phyloP scores from a whole-genome alignment of 768 basidiomycete genomes.

The Xerocomellus amylosporus region DNA sequence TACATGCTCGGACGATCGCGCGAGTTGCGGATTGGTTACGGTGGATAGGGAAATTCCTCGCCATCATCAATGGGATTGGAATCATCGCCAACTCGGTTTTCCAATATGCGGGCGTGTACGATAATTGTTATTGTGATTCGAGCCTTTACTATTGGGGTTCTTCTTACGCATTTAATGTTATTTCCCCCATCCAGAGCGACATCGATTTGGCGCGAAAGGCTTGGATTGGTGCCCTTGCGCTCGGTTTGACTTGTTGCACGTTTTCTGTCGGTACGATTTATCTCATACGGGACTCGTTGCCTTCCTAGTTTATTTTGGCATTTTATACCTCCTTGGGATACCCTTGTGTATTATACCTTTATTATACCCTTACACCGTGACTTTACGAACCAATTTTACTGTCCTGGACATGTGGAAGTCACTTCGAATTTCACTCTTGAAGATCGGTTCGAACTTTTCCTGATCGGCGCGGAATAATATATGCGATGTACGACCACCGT shows the following conservation, averaged over 20 bases:
- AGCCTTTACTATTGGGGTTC: constrained; percentile 19
- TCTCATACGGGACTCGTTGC: constrained; percentile 25
- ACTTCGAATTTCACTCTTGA: no score
- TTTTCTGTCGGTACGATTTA: constrained; percentile 31
- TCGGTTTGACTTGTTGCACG: constrained; percentile 24
- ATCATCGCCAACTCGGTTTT: constrained; percentile 29
- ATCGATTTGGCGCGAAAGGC: constrained; percentile 25
- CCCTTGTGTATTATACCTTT: no score
- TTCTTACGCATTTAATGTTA: constrained; percentile 29
- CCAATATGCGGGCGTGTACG: constrained; percentile 28
- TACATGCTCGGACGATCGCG: neutral
- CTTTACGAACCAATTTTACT: no score
- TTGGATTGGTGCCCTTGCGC: constrained; percentile 38
- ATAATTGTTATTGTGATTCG: constrained; percentile 32
- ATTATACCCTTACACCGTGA: no score
- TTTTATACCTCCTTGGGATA: neutral
- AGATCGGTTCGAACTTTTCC: no score
- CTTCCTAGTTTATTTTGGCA: neutral
- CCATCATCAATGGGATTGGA: constrained; percentile 27
- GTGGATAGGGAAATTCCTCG: constrained; percentile 27
- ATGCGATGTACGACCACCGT: no score
- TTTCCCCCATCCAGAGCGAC: constrained; percentile 17
- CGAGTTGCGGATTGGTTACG: constrained; percentile 20
- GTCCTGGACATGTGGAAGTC: no score
- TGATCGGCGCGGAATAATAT: no score